Evolutionary conservation across 2,329 filamentous ascomycete genomes (phyloP).

Genomic region (Aspergillus costaricaensis): DNA sequence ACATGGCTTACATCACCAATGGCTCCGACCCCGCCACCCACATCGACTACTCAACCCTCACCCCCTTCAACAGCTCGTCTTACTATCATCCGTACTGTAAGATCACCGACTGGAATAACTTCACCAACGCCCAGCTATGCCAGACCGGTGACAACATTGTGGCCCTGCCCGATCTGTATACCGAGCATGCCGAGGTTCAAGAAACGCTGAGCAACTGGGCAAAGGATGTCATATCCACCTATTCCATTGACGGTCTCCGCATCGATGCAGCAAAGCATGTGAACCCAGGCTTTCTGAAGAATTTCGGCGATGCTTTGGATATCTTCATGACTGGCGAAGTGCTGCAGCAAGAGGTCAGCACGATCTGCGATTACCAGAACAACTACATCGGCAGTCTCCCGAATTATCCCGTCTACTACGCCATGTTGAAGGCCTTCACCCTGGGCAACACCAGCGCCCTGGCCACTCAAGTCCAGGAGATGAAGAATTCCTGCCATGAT

Average conservation of each 20-base stretch:
- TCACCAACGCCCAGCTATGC: conserved; percentile 44
- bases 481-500: conserved; percentile 38
- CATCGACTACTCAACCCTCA: conserved; percentile 29
- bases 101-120: conserved; percentile 38
- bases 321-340: conserved; percentile 53
- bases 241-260: conserved; percentile 54
- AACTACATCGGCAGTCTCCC: conserved; percentile 46
- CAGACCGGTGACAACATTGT: conserved; percentile 55
- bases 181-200: conserved; percentile 45
- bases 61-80: conserved; percentile 29
- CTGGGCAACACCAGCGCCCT: conserved; percentile 33
- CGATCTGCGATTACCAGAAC: conserved; percentile 46
- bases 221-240: conserved; percentile 43
- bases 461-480: conserved; percentile 25
- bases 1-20: conserved; percentile 43
- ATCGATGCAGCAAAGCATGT: conserved; percentile 54
- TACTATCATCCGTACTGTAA: conserved; percentile 34
- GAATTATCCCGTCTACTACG: conserved; percentile 49
- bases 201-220: conserved; percentile 48
- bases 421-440: conserved; percentile 39
- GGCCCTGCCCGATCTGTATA: conserved; percentile 50
- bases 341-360: conserved; percentile 38
- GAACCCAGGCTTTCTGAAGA: conserved; percentile 44
- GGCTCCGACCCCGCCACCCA: conserved; percentile 26
- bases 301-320: conserved; percentile 39